Base-by-base conservation (phyloP, 441 rosid species). In the Isatis lusitanica region DNA sequence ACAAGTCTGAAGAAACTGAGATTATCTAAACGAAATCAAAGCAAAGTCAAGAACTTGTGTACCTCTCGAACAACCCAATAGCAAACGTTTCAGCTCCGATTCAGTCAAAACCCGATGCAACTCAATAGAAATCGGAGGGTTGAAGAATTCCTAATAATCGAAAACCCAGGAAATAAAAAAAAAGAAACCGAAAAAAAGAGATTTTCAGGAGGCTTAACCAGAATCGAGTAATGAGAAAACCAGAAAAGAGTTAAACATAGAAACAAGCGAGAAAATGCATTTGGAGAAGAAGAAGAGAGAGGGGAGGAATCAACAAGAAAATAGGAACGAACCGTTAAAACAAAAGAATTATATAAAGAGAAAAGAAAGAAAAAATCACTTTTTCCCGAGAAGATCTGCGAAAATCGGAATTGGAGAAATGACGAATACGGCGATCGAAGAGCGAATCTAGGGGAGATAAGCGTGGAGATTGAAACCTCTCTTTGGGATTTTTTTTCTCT, bases 361-460 rank as follows among this genome's bases (percentile, higher is more conserved):
- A 33, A 50, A 3, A 13, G 52, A 21, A 4, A 33, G 7, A 35
- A 7, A 52, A 60, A 48, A 17, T 16, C 12, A 46, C 47, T 5
- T 44, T n/a, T 13, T 2, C 4, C 24, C 44, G 15, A 58, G 43
- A 58, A 58, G 63, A 58, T 58, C 63, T 15, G 50, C 17, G 0
- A 0, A 44, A 44, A 44, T 44, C 50, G 9, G 63, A 55, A 55
- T 55, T 55, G 7, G 60, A 31, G 60, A 56, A 26, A 74, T 81
- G 43, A 17, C 9, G 43, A 43, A 8, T 74, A 79, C 74, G 85
- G 84, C 84, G 79, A 67, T 42, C 70, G 58, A 36, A 60, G 83
- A 84, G 84, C 10, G 40, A 83, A 70, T 58, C 36, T 68, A 78
- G 89, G 86, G 76, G 87, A 80, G 84, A 82, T 31, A 81, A 43